Evolutionary conservation across 306 rosid genomes (phyloP), one percentile per base, ranked within the genome.

Genomic region (Potentilla sterilis): DNA sequence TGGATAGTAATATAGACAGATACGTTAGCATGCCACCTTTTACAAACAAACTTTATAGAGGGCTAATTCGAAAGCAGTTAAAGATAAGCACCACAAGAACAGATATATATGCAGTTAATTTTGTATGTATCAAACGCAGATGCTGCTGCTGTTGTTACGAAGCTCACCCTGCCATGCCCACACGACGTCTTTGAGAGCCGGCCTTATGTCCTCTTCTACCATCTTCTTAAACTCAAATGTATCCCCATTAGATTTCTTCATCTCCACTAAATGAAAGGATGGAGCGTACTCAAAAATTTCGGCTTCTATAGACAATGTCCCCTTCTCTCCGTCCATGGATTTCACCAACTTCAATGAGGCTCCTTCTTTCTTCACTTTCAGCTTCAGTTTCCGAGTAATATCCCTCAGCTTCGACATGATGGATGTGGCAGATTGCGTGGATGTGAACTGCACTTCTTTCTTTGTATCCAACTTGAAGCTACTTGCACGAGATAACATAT

Each of bases 141-240:
- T 71, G 77, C 44, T 49, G 72, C 67, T 79, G 52, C 38, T 80
- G 84, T 62, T 70, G 48, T 72, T 80, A 79, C 44, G 84, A 43
- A 65, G 57, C 19, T 83, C 89, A 69, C 85, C 83, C 77, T 83
- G 86, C 88, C 91, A 89, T 81, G 81, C 79, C 90, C 87, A 86
- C 41, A 85, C 86, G 70, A 88, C 77, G 34, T 86, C 90, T 38
- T 82, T 61, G 21, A 88, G 88, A 67, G 90, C 82, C 8, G 90
- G 90, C 83, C 80, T 86, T 54, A 88, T 70, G 9, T 77, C 84
- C 38, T 84, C 79, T 48, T 82, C 70, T 75, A 86, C 28, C 73
- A 84, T 54, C 70, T 73, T 79, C 77, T 77, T 81, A 84, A 78
- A 86, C 61, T 88, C 92, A 69, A 86, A 68, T 77, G 90, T 76